phyloP scores from a whole-genome alignment of 2,329 filamentous ascomycete genomes.

The Mollisia scopiformis region DNA sequence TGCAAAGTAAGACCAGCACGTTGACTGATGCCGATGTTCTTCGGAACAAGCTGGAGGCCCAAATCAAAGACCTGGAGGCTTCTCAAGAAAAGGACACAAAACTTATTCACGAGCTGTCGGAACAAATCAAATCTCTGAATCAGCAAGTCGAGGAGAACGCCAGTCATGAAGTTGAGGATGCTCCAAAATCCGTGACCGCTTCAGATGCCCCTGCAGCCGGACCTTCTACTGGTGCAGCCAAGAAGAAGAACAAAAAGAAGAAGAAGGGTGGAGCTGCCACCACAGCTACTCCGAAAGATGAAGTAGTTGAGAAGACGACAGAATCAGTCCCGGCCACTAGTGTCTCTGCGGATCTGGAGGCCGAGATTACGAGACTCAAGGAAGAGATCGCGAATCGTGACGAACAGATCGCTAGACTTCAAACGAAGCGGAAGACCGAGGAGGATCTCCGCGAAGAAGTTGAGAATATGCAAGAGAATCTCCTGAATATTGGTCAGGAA shows the following conservation, averaged over 20 bases:
- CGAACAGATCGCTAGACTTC: constrained; percentile 71
- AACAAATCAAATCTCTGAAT: constrained; percentile 24
- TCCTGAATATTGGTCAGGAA: constrained; percentile 79
- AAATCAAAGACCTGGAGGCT: constrained; percentile 29
- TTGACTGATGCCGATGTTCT: constrained; percentile 24
- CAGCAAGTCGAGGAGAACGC: constrained; percentile 22
- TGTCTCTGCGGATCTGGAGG: constrained; percentile 25
- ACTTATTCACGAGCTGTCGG: constrained; percentile 29
- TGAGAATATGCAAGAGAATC: constrained; percentile 77
- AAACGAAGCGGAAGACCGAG: constrained; percentile 72
- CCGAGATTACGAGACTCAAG: constrained; percentile 35
- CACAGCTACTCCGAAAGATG: constrained; percentile 32
- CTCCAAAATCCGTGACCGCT: constrained; percentile 6
- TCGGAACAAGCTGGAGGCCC: constrained; percentile 21
- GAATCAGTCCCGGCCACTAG: constrained; percentile 14
- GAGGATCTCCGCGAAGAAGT: constrained; percentile 85
- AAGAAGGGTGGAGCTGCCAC: constrained; percentile 60
- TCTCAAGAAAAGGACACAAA: constrained; percentile 24
- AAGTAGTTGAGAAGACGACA: constrained; percentile 27
- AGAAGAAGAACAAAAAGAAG: constrained; percentile 92
- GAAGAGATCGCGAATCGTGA: constrained; percentile 45
- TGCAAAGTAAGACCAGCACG: constrained; percentile 23
- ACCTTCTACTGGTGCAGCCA: constrained; percentile 47
- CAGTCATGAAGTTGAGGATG: constrained; percentile 17
- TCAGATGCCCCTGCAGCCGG: constrained; percentile 45